Evolutionary conservation across 75 land plant genomes (phyloP).

Genomic region (Pseudotsuga menziesii): DNA sequence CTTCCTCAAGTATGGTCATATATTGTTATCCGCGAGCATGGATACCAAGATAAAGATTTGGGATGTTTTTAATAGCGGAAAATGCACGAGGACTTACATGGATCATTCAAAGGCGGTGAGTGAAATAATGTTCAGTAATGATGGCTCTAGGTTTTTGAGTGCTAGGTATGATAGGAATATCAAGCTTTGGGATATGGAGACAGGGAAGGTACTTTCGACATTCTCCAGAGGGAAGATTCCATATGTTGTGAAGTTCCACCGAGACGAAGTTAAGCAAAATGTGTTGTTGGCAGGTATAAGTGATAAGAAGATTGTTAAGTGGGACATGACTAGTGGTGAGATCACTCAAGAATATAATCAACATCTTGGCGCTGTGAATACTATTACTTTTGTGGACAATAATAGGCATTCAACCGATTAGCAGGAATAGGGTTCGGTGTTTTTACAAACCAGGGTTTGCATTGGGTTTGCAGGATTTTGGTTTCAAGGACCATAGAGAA

Average conservation of each 20-base stretch:
- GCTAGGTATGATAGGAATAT: conserved; percentile 68
- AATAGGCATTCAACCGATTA: too few species aligned
- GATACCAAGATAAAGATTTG: conserved; percentile 96
- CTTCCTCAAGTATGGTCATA: conserved; percentile 90
- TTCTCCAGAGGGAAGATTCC: conserved; percentile 93
- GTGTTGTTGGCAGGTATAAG: conserved; percentile 93
- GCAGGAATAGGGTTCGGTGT: too few species aligned
- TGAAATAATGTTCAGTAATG: conserved; percentile 83
- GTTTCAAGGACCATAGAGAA: too few species aligned
- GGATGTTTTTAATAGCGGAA: conserved; percentile 86
- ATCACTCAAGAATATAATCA: conserved; percentile 98
- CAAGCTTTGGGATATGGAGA: conserved; percentile 94
- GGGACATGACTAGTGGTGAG: conserved; percentile 89
- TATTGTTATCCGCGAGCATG: conserved; percentile 92
- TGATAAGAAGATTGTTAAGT: conserved; percentile 97
- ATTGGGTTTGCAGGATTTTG: too few species aligned
- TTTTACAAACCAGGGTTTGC: too few species aligned
- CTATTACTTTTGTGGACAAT: conserved; percentile 91
- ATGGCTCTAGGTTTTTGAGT: conserved; percentile 81
- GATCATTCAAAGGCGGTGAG: conserved; percentile 84
- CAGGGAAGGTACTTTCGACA: conserved; percentile 80
- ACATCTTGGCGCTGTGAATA: conserved; percentile 94
- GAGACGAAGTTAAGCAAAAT: conserved; percentile 97
- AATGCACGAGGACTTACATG: conserved; percentile 97
- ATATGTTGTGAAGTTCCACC: conserved; percentile 91